Percentiles rank a stretch among this genome's conserved stretches.
phyloP scores from a whole-genome alignment of 2,329 filamentous ascomycete genomes.

The Fusarium subtropicale region DNA sequence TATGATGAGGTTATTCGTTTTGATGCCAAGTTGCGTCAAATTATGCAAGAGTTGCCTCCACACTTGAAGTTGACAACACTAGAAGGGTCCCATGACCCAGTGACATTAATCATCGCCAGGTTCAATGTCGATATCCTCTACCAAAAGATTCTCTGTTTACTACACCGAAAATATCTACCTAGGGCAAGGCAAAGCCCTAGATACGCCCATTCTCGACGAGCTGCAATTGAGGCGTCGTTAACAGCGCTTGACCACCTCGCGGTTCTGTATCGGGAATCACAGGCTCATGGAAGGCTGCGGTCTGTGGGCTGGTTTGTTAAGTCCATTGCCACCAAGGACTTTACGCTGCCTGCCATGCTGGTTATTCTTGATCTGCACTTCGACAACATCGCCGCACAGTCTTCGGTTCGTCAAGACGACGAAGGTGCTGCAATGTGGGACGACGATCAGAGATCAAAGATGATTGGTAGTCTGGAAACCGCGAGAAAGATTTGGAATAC shows the following conservation, averaged over 20 bases:
- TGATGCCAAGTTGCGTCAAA: conserved; percentile 70
- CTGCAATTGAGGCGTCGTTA: conserved; percentile 88
- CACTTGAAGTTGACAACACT: conserved; percentile 81
- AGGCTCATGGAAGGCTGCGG: conserved; percentile 76
- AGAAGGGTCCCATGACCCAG: conserved; percentile 81
- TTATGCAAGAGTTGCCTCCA: conserved; percentile 77
- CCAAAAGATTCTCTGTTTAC: conserved; percentile 86
- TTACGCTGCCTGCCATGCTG: conserved; percentile 86
- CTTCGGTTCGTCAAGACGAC: conserved; percentile 54
- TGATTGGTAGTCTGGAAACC: conserved; percentile 79
- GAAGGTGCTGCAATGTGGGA: conserved; percentile 68
- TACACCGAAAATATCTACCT: conserved; percentile 89
- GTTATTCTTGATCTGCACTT: conserved; percentile 85
- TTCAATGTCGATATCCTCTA: conserved; percentile 88
- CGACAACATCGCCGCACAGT: conserved; percentile 63
- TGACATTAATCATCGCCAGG: conserved; percentile 86
- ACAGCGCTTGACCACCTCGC: conserved; percentile 82
- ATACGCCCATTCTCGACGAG: conserved; percentile 85
- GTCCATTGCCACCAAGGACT: conserved; percentile 84
- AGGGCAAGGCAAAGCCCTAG: conserved; percentile 81
- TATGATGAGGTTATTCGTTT: conserved; percentile 75
- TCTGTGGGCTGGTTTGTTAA: conserved; percentile 83
- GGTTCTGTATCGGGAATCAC: conserved; percentile 79
- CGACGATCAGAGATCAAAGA: conserved; percentile 73
- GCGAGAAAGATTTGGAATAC: conserved; percentile 84